Evolutionary conservation across 1,139 yeast genomes (phyloP).

Genomic region (Candida freyschussii): DNA sequence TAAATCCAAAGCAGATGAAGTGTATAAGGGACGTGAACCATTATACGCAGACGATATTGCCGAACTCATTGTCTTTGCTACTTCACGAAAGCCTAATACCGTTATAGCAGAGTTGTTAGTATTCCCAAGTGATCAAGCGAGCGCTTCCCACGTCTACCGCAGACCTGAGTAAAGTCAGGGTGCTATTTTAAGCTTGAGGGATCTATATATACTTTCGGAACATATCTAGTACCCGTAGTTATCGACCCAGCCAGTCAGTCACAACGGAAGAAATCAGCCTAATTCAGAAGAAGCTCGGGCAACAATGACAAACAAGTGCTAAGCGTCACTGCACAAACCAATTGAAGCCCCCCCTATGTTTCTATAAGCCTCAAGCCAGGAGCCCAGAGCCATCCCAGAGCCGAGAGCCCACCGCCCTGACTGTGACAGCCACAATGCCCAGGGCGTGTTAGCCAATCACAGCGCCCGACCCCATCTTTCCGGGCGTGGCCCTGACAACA

Average conservation of each 20-base stretch:
- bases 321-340: not conserved
- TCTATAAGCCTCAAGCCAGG: too few relatives aligned
- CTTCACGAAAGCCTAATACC: constrained; percentile 66
- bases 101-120: constrained; percentile 77
- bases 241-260: not conserved
- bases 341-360: too few relatives aligned
- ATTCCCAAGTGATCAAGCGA: constrained; percentile 75
- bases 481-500: too few relatives aligned
- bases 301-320: not conserved
- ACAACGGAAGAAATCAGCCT: not conserved
- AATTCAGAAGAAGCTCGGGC: too few relatives aligned
- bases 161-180: constrained; percentile 13
- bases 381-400: too few relatives aligned
- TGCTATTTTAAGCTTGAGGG: too few relatives aligned
- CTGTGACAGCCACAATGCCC: too few relatives aligned
- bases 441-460: constrained; percentile 9
- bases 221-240: too few relatives aligned
- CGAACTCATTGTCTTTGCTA: constrained; percentile 68
- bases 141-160: constrained; percentile 53
- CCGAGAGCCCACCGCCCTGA: too few relatives aligned
- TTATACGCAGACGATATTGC: constrained; percentile 76
- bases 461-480: constrained; percentile 3
- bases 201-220: too few relatives aligned
- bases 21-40: constrained; percentile 71
- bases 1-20: constrained; percentile 58